phyloP scores from a whole-genome alignment of 2,329 filamentous ascomycete genomes.

The Xylariaceae sp. region DNA sequence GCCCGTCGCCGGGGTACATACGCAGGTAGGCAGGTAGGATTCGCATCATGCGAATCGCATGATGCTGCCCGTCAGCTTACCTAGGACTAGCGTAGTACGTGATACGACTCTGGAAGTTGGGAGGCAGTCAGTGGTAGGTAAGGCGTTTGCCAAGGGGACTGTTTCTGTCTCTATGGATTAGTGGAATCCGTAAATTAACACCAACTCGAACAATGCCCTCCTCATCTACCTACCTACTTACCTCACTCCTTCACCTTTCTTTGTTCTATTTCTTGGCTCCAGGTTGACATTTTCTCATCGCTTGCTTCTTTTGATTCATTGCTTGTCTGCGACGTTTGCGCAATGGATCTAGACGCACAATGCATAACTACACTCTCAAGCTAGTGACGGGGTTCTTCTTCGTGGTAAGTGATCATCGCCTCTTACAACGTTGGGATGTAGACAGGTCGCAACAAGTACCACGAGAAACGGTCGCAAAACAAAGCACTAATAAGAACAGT shows the following conservation, averaged over 20 bases:
- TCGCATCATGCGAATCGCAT: background rate
- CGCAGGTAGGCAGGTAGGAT: background rate
- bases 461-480: background rate
- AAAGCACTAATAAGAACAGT: slow-evolving; percentile 14
- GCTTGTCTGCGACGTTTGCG: background rate
- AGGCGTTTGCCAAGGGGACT: background rate
- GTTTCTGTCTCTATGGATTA: background rate
- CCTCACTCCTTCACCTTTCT: background rate
- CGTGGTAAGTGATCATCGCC: background rate
- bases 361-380: background rate
- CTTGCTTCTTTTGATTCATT: background rate
- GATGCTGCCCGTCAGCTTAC: background rate
- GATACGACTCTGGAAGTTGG: background rate
- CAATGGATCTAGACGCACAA: background rate
- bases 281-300: background rate
- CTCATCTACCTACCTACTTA: too few relatives aligned
- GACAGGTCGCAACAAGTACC: too few relatives aligned
- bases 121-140: background rate
- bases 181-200: too few relatives aligned
- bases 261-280: background rate
- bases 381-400: background rate
- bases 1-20: background rate
- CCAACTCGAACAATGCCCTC: too few relatives aligned
- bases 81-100: background rate
- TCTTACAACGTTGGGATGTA: background rate